phyloP scores from a whole-genome alignment of 2,329 filamentous ascomycete species.

The Diaporthe ampelina region DNA sequence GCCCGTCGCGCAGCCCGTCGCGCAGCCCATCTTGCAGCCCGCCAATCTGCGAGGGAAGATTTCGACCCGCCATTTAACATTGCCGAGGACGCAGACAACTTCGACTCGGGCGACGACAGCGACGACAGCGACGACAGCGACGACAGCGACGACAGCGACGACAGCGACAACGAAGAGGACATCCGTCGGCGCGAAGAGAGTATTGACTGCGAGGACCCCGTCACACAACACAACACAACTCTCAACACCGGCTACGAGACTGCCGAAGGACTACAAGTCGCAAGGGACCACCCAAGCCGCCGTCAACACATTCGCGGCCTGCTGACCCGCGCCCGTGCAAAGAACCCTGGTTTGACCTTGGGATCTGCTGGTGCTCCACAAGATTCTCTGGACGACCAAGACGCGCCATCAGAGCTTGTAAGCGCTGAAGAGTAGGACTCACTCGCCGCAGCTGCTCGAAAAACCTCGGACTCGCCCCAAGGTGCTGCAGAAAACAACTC shows the following conservation, averaged over 20 bases:
- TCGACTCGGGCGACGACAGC: not conserved
- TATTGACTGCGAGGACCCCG: not conserved
- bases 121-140: not conserved
- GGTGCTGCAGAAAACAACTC: not conserved
- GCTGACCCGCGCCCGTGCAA: not conserved
- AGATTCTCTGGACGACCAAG: not conserved
- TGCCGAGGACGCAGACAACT: not conserved
- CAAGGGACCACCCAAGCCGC: not conserved
- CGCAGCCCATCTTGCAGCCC: not conserved
- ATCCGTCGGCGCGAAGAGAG: not conserved
- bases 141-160: no score
- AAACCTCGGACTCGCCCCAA: not conserved
- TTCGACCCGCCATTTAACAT: slow-evolving; percentile 20
- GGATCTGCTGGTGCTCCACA: not conserved
- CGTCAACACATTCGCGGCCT: not conserved
- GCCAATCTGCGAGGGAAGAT: slow-evolving; percentile 5
- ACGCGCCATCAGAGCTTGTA: slow-evolving; percentile 11
- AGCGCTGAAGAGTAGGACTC: slow-evolving; percentile 1
- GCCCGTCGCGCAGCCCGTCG: not conserved
- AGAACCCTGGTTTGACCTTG: not conserved
- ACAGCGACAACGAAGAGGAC: no score
- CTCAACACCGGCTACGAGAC: slow-evolving; percentile 1
- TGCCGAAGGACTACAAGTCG: not conserved
- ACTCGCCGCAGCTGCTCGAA: not conserved
- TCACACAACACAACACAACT: not conserved